A percentile compares a stretch with the other conserved stretches of the same genome.
These are phyloP conservation scores for Colletotrichum cereale DNA, from an alignment of 2,329 filamentous ascomycete species.

Conservation along the genomic window DNA sequence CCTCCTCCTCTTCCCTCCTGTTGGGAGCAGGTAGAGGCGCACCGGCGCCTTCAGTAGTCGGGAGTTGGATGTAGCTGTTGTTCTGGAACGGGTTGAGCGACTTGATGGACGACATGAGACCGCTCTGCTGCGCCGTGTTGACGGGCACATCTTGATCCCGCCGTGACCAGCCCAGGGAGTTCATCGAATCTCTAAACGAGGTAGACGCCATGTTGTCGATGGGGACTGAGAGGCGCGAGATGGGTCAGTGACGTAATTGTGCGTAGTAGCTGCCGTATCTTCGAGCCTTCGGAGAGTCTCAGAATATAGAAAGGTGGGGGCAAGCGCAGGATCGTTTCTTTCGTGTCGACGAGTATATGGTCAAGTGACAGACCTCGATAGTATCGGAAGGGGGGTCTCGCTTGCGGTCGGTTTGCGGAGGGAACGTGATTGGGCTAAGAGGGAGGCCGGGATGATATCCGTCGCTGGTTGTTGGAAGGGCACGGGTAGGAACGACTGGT, in stretches of 20 bases:
- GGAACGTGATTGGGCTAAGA: slow-evolving; percentile 21
- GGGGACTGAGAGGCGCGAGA: background rate
- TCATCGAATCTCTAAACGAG: slow-evolving; percentile 94
- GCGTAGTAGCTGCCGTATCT: background rate
- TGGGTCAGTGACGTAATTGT: slow-evolving; percentile 20
- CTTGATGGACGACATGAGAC: slow-evolving; percentile 84
- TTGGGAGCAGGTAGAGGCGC: slow-evolving; percentile 87
- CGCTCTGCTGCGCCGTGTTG: slow-evolving; percentile 77
- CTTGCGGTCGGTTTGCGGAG: slow-evolving; percentile 10
- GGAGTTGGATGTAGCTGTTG: slow-evolving; percentile 90
- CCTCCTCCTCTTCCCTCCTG: slow-evolving; percentile 93
- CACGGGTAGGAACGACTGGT: slow-evolving; percentile 17
- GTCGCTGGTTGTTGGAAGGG: slow-evolving; percentile 12
- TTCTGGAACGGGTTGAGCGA: slow-evolving; percentile 89
- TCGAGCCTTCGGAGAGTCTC: background rate
- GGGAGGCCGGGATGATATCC: slow-evolving; percentile 19
- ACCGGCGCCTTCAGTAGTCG: slow-evolving; percentile 84
- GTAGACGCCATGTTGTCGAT: slow-evolving; percentile 78
- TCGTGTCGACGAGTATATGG: background rate
- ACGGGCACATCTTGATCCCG: slow-evolving; percentile 82
- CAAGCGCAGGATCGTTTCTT: slow-evolving; percentile 1
- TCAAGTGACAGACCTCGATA: slow-evolving; percentile 32
- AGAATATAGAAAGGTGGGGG: background rate
- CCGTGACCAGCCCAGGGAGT: slow-evolving; percentile 93
- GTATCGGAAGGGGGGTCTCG: slow-evolving; percentile 8